Evolutionary conservation across 2,329 filamentous ascomycete species (phyloP), one percentile per base, ranked within the genome.

Genomic region (Aspergillus novofumigatus): DNA sequence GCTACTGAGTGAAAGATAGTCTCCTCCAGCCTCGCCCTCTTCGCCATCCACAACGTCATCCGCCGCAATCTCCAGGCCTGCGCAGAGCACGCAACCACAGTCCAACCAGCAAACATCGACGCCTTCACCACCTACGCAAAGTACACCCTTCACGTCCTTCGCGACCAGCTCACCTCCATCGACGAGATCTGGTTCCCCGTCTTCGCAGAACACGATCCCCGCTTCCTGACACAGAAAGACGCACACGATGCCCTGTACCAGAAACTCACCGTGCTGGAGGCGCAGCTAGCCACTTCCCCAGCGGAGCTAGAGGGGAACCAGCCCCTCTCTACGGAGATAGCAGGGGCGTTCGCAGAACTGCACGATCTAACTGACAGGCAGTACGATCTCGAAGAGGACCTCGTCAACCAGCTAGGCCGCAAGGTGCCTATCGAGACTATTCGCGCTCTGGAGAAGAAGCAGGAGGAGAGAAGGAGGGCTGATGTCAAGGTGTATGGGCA

Each of bases 21-120:
- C 14, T 28, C 55, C 5, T 41, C 52, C 17, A 51, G 38, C 29
- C 48, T 57, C 8, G 20, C 26, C 21, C 41, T 57, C 48, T 57
- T 51, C 52, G 41, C 48, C 48, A 54, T 54, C 35, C 55, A 57
- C 52, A 57, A 57, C 17, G 42, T 57, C 26, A 44, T 57, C 48
- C 55, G 51, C 2, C 51, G 55, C 29, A 57, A 57, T 7, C 55
- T 57, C 17, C 14, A 35, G n/a, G 47, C 51, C 47, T 53, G 51
- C 35, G 45, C 51, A 20, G 32, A 47, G 2, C 55, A 53, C 51
- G 35, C 47, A 14, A 14, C 7, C 6, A 21, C 14, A n/a, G 38
- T 48, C 2, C 21, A 51, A 25, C 41, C 23, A 6, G 21, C 42
- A 11, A 42, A 53, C 29, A 38, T 49, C 29, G 54, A 52, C 6